Base-by-base conservation (phyloP, 306 rosid species). In the Chamaecrista fasciculata region DNA sequence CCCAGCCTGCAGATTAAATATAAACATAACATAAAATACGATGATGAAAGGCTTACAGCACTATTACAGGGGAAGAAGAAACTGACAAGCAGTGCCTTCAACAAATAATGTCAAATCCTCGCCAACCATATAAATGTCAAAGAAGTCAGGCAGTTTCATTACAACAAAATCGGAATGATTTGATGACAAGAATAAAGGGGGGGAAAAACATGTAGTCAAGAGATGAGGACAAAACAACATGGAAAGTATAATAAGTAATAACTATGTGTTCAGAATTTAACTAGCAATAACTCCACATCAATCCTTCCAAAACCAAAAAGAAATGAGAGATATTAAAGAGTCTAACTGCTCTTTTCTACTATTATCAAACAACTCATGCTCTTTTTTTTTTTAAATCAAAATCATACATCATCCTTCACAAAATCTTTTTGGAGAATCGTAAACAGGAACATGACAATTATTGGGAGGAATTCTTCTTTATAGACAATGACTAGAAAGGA, bases 1-100 rank as follows among this genome's bases (percentile, higher is more conserved):
- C 42, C 88, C 92, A 21, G 90, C 92, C 96, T 90, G 80, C 55
- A 74, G 43, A 75, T 68, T 63, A 46, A 56, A 73, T 29, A 66
- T 59, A 57, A 65, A 59, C 42, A 40, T 42, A 73, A 49, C 29
- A 61, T 62, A 24, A 70, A 44, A 15, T 52, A 55, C 42, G 52
- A 74, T 75, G 59, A 70, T 26, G 33, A 7, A 28, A 58, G 69
- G 58, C 20, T 48, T 72, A 67, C 36, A 33, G 74, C 14, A 46
- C 47, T 76, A 24, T 55, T 61, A 44, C 5, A 60, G 31, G 28
- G 39, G 60, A 47, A 6, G 34, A 49, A 56, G 51, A 31, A 57
- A 31, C 58, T 14, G 55, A 61, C 51, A 48, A 46, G 25, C 64
- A 61, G 48, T 47, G 26, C 67, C 37, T 55, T 76, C 79, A 44